Base-by-base conservation (phyloP, 2,329 filamentous ascomycete species). In the Mycocentrospora acerina region DNA sequence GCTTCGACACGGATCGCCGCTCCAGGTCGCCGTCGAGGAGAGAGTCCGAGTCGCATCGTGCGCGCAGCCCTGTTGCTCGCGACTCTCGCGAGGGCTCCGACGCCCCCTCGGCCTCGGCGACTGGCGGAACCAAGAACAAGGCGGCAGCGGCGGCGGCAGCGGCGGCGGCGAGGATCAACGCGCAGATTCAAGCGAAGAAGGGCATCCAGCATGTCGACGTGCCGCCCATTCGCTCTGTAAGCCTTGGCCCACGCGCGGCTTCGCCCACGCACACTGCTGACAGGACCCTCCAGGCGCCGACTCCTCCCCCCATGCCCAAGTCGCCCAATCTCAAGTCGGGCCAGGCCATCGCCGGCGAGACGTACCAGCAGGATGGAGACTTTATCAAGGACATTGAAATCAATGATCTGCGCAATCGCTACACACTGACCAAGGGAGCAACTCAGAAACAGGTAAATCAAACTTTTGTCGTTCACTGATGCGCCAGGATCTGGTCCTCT, bases 331-430 rank as follows among this genome's bases (percentile, higher is more conserved):
- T 76, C 35, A 70, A 70, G 15, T 54, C 65, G 34, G 66, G 67
- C 14, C 60, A 67, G 22, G 69, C 71, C 14, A 75, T 76, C 27
- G 81, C 81, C 45, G 78, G 94, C 67, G 89, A 91, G 59, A 86
- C 95, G 67, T 97, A 97, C 66, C 86, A 95, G 57, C 86, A 90
- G 46, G 93, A 97, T 66, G 93, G 93, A 59, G 93, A 98, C 71
- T 97, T 88, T 68, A 97, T 98, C 72, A 93, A 94, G 71, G 93
- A 98, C 64, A 95, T 98, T 63, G 93, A 97, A 75, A 89, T 98
- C 75, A 98, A 98, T 70, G 91, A 97, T 71, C 74, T 97, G 62
- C 86, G 91, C 51, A 98, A 97, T 68, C 88, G 91, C 59, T 98
- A 98, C 71, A 86, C 90, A 68, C 79, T 98, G 74, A 98, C 91